These are phyloP conservation scores for Sugiyamaella pinicola DNA, from an alignment of 1,139 yeast genomes.

Conservation along the genomic window DNA sequence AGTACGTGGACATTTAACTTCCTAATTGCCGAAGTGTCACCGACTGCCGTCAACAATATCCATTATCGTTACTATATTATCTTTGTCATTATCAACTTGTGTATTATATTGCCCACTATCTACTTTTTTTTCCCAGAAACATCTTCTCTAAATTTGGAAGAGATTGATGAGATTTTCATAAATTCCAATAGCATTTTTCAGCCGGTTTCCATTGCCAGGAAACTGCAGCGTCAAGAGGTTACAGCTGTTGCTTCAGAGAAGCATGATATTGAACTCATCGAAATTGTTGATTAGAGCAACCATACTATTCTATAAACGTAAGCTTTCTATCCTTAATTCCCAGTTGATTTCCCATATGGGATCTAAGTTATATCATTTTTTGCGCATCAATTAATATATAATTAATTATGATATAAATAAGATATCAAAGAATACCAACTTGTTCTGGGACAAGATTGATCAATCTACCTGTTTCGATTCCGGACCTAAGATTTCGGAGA, in stretches of 20 bases:
- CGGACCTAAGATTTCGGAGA: conserved; percentile 49
- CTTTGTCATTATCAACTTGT: conserved; percentile 48
- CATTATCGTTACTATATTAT: conserved; percentile 52
- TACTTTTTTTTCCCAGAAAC: conserved; percentile 72
- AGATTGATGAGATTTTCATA: conserved; percentile 60
- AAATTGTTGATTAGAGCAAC: too few species aligned
- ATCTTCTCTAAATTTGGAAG: conserved; percentile 63
- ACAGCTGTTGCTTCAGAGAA: neutral
- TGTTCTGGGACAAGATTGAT: conserved; percentile 49
- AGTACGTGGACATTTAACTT: too few species aligned
- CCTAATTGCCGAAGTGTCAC: conserved; percentile 58
- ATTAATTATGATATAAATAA: neutral
- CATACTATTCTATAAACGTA: too few species aligned
- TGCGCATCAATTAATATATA: too few species aligned
- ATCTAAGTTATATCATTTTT: too few species aligned
- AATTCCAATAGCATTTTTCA: conserved; percentile 21
- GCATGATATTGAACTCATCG: neutral
- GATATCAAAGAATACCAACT: conserved; percentile 19
- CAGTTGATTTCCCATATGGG: too few species aligned
- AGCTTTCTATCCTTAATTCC: too few species aligned
- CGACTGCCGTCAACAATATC: conserved; percentile 49
- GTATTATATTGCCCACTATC: conserved; percentile 70
- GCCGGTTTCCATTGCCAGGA: conserved; percentile 12
- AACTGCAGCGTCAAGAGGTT: neutral
- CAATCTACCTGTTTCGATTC: conserved; percentile 59